phyloP scores from a whole-genome alignment of 2,329 filamentous ascomycete genomes.

The Fusarium stilboides region DNA sequence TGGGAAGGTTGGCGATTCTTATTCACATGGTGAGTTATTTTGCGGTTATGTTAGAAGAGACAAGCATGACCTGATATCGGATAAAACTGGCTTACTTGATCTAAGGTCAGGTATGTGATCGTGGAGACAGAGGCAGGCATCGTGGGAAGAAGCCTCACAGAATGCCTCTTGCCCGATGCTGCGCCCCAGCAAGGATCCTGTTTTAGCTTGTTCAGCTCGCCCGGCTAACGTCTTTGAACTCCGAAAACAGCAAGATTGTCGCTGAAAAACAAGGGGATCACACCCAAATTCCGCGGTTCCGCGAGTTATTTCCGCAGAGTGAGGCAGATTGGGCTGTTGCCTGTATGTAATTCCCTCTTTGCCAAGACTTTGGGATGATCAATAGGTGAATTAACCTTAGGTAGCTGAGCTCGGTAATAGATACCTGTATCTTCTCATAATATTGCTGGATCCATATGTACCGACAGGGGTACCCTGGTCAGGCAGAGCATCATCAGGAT shows the following conservation, averaged over 20 bases:
- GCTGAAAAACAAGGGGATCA: neutral
- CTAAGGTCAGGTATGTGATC: neutral
- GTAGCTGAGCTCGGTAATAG: neutral
- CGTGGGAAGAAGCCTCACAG: slow-evolving; percentile 15
- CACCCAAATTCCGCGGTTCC: slow-evolving; percentile 29
- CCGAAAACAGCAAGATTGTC: slow-evolving; percentile 36
- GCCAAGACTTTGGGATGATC: neutral
- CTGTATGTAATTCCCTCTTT: slow-evolving; percentile 23
- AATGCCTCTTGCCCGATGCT: slow-evolving; percentile 31
- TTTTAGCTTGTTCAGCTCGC: slow-evolving; percentile 28
- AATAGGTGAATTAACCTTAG: neutral
- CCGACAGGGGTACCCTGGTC: slow-evolving; percentile 3
- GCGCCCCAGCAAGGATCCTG: slow-evolving; percentile 30
- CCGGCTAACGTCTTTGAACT: slow-evolving; percentile 16
- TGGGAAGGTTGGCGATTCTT: neutral
- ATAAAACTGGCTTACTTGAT: neutral
- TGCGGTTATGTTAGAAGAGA: neutral
- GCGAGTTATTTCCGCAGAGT: slow-evolving; percentile 18
- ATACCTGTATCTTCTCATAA: neutral
- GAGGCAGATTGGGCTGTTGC: slow-evolving; percentile 23
- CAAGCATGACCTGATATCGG: neutral
- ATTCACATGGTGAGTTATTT: slow-evolving; percentile 8
- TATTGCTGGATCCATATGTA: neutral
- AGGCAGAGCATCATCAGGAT: slow-evolving; percentile 1
- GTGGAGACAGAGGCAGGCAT: neutral